phyloP scores from a whole-genome alignment of 2,329 filamentous ascomycete genomes.

The Arthroderma sp. region DNA sequence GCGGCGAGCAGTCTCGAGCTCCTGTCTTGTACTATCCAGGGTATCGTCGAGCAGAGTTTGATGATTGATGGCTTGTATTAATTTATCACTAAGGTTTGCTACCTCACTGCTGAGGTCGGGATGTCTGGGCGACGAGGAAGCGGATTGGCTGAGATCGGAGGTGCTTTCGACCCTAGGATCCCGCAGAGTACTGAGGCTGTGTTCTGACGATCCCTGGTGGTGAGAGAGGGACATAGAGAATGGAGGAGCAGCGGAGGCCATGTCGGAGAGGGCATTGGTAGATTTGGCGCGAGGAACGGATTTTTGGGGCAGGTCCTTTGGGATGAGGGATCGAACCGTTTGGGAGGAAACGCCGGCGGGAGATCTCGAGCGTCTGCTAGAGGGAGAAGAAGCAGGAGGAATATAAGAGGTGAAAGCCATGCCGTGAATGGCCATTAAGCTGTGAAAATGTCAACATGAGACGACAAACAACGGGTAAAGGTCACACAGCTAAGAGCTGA shows the following conservation, averaged over 20 bases:
- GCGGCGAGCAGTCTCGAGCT: constrained; percentile 60
- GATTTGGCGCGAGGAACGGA: constrained; percentile 33
- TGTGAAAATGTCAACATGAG: background rate
- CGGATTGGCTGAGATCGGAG: constrained; percentile 24
- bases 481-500: background rate
- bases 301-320: constrained; percentile 20
- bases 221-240: background rate
- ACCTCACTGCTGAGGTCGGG: constrained; percentile 62
- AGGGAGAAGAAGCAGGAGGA: background rate
- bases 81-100: constrained; percentile 79
- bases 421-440: constrained; percentile 10
- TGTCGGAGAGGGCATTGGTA: constrained; percentile 28
- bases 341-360: constrained; percentile 15
- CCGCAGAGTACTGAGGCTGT: constrained; percentile 35
- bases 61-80: constrained; percentile 95
- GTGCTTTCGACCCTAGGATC: constrained; percentile 28
- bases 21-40: constrained; percentile 66
- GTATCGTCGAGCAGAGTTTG: constrained; percentile 86
- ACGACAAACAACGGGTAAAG: no score
- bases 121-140: constrained; percentile 31
- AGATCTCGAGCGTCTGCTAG: background rate
- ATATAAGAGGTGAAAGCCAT: constrained; percentile 5
- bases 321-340: constrained; percentile 13
- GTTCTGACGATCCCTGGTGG: background rate
- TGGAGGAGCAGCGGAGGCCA: constrained; percentile 16